Percentiles rank a stretch among this genome's conserved stretches.
phyloP scores from a whole-genome alignment of 73 alveolate species.

The Diophrys sp. region DNA sequence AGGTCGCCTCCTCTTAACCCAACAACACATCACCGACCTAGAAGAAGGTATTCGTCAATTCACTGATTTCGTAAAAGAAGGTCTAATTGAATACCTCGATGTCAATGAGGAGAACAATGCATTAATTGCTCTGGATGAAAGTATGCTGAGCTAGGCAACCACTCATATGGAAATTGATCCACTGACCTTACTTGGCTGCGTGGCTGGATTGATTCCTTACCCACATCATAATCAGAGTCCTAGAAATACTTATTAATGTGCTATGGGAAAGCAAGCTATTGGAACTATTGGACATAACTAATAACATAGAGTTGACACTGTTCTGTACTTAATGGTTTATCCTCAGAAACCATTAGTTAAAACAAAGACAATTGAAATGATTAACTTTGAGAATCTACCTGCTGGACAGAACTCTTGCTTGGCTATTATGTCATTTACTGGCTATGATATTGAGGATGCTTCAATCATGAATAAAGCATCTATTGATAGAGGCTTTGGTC shows the following conservation, averaged over 20 bases:
- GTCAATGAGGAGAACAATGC: slow-evolving; percentile 99
- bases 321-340: slow-evolving; percentile 89
- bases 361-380: slow-evolving; percentile 95
- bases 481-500: slow-evolving; percentile 98
- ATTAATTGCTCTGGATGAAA: slow-evolving; percentile 91
- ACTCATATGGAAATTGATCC: slow-evolving; percentile 99
- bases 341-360: slow-evolving; percentile 97
- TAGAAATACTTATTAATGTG: slow-evolving; percentile 98
- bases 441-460: slow-evolving; percentile 99
- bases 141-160: slow-evolving; percentile 71
- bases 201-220: slow-evolving; percentile 92
- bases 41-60: slow-evolving; percentile 69
- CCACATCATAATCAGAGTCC: slow-evolving; percentile 99
- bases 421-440: slow-evolving; percentile 98
- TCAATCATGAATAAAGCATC: slow-evolving; percentile 92
- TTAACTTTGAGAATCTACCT: slow-evolving; percentile 91
- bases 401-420: slow-evolving; percentile 99
- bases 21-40: slow-evolving; percentile 74
- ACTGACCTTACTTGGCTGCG: slow-evolving; percentile 94
- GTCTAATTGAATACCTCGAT: slow-evolving; percentile 93
- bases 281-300: slow-evolving; percentile 96
- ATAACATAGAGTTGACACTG: slow-evolving; percentile 88
- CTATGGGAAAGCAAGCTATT: slow-evolving; percentile 99
- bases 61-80: slow-evolving; percentile 81
- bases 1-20: slow-evolving; percentile 75